Base-by-base conservation (phyloP, 1,284 basidiomycete species). In the Amylostereum areolatum region DNA sequence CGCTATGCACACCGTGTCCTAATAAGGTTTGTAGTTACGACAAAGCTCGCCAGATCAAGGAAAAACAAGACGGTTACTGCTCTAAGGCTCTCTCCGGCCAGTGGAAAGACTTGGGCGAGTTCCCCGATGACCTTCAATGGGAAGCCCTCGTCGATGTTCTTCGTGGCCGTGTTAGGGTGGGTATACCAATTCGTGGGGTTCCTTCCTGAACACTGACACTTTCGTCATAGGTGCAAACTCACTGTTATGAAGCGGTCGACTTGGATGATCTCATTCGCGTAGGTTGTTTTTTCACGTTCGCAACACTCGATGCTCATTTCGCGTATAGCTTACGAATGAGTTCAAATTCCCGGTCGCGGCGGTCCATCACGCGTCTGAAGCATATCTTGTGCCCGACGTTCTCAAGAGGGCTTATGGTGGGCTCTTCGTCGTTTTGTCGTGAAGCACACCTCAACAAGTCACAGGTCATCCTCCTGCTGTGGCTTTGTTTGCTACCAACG, bases 71-170 rank as follows among this genome's bases (percentile, higher is more conserved):
- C 60, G 69, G 67, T 7, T 91, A 80, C 61, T 92, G 89, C 56
- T 58, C 58, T 29, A 78, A 77, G 52, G 84, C 76, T 1, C 60
- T 78, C 40, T 62, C 70, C 5, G 80, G 81, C 3, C 59, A 81
- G 51, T 92, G 87, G 83, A 70, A 72, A 47, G 65, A 67, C 11
- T 60, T 72, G 11, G 78, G 75, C 1, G 66, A 75, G 24, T 92
- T 89, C 65, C 92, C 93, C 0, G 82, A 91, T 46, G 79, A 82
- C 37, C 70, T 93, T 40, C 77, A 91, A 60, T 90, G 86, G 80
- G 93, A 96, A 61, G 84, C 83, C 9, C 71, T 96, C 7, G 88
- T 94, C 4, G 93, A 95, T 56, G 89, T 94, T 5, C 73, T 97
- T 27, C 74, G 94, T 43, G 89, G 84, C 7, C 73, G 76, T 25